These are phyloP conservation scores for Cercophora samala DNA, from an alignment of 495 filamentous ascomycete genomes.

Conservation along the genomic window DNA sequence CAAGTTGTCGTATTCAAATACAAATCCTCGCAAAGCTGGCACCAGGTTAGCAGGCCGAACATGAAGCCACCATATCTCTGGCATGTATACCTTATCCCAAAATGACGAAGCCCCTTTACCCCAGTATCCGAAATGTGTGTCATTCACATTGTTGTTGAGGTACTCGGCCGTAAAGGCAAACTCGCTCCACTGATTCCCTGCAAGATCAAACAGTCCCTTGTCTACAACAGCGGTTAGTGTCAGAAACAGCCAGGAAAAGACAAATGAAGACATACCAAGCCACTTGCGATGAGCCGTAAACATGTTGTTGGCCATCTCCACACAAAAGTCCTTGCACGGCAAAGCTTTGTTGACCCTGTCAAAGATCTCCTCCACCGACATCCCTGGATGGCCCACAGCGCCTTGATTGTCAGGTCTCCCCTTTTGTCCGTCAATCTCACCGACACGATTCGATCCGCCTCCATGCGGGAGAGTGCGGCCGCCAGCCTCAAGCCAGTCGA, in stretches of 20 bases:
- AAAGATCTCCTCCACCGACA: slow-evolving; percentile 5
- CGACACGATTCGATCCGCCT: slow-evolving; percentile 2
- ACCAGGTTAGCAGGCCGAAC: not conserved
- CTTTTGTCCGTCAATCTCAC: not conserved
- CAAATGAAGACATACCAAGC: slow-evolving; percentile 9
- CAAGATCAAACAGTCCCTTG: slow-evolving; percentile 35
- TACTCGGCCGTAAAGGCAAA: slow-evolving; percentile 58
- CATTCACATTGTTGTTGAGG: slow-evolving; percentile 51
- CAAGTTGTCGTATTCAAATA: slow-evolving; percentile 61
- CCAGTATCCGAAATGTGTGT: slow-evolving; percentile 47
- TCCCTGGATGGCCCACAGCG: not conserved
- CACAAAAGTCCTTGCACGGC: slow-evolving; percentile 30
- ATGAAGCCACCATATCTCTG: not conserved
- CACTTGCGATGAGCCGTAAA: slow-evolving; percentile 60
- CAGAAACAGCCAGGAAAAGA: not conserved
- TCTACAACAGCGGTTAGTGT: not conserved
- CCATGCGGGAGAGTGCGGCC: not conserved
- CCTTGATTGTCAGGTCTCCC: not conserved
- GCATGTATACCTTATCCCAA: slow-evolving; percentile 28
- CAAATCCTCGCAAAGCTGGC: slow-evolving; percentile 44
- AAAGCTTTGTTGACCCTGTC: slow-evolving; percentile 11
- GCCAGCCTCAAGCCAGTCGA: slow-evolving; percentile 6
- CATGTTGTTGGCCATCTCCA: slow-evolving; percentile 55
- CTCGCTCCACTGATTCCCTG: slow-evolving; percentile 53
- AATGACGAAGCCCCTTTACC: slow-evolving; percentile 29